Evolutionary conservation across 805 yeast species (phyloP).

Genomic region (Spathaspora boniae): DNA sequence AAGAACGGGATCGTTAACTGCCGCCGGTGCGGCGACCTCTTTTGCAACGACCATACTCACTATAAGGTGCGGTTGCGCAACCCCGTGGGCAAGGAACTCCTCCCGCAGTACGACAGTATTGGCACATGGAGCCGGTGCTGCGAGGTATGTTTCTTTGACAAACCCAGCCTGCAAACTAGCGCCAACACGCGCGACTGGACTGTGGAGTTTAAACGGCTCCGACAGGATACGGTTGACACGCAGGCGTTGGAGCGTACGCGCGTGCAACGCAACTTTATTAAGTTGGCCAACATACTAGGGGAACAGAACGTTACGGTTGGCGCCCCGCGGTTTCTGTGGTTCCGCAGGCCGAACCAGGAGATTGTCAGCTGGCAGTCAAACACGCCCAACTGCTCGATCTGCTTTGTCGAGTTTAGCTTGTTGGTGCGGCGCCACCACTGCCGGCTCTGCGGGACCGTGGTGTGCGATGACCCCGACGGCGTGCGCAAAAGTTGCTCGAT

Average conservation of each 20-base stretch:
- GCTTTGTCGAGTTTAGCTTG: constrained; percentile 55
- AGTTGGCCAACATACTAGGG: constrained; percentile 32
- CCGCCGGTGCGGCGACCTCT: constrained; percentile 70
- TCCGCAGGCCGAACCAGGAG: constrained; percentile 6
- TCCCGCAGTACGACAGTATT: constrained; percentile 24
- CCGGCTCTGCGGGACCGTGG: constrained; percentile 77
- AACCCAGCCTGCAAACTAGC: constrained; percentile 49
- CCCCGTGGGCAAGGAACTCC: constrained; percentile 48
- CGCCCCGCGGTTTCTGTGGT: constrained; percentile 3
- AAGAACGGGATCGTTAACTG: constrained; percentile 66
- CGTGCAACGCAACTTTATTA: constrained; percentile 58
- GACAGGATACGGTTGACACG: constrained; percentile 47
- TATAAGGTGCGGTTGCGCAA: constrained; percentile 49
- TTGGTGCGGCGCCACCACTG: constrained; percentile 83
- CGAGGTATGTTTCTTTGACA: constrained; percentile 49
- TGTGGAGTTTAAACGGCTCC: constrained; percentile 29
- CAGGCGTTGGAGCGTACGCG: constrained; percentile 51
- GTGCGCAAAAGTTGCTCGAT: constrained; percentile 62
- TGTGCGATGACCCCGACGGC: constrained; percentile 60
- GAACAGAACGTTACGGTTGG: no score
- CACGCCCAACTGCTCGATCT: constrained; percentile 57
- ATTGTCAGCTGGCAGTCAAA: constrained; percentile 13
- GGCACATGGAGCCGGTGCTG: constrained; percentile 79
- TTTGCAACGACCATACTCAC: constrained; percentile 61
- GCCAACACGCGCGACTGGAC: constrained; percentile 43